phyloP scores from a whole-genome alignment of 179 eudicot genomes.

The Nepenthes alata region DNA sequence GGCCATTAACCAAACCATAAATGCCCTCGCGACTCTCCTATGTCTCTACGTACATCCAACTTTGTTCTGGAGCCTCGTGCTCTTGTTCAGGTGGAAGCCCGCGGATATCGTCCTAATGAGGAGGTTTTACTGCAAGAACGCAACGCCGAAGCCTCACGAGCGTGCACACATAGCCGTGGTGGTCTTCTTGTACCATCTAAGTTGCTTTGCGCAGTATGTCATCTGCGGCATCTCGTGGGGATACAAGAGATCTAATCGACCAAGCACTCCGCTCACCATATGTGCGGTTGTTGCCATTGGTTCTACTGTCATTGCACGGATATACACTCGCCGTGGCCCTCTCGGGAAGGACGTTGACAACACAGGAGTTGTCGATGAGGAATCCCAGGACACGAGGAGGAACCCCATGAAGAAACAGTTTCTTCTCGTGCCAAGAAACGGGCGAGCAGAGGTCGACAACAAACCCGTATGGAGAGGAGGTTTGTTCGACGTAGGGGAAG shows the following conservation, averaged over 20 bases:
- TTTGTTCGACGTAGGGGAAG: conserved; percentile 51
- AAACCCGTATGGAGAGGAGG: conserved; percentile 53
- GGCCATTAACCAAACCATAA: conserved; percentile 74
- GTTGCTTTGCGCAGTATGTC: conserved; percentile 87
- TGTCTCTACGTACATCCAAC: conserved; percentile 81
- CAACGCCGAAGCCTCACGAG: conserved; percentile 65
- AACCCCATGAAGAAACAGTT: conserved; percentile 11
- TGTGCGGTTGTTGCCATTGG: conserved; percentile 56
- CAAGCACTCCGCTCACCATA: conserved; percentile 58
- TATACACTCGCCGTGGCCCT: conserved; percentile 67
- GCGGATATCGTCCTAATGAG: conserved; percentile 48
- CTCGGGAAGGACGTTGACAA: conserved; percentile 60
- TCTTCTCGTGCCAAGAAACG: conserved; percentile 43
- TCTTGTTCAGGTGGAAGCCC: conserved; percentile 63
- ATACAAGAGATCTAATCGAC: conserved; percentile 57
- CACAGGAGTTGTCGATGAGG: conserved; percentile 24
- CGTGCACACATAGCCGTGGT: conserved; percentile 80
- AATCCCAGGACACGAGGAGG: background rate
- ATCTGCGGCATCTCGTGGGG: conserved; percentile 71
- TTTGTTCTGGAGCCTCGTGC: conserved; percentile 56
- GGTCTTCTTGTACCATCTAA: conserved; percentile 44
- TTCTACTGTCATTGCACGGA: conserved; percentile 72
- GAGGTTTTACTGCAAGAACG: conserved; percentile 70
- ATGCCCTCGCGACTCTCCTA: conserved; percentile 75
- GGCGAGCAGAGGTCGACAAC: conserved; percentile 23